Conservation (phyloP, 2,329 filamentous ascomycete species). For the Ophiobolus disseminans region DNA sequence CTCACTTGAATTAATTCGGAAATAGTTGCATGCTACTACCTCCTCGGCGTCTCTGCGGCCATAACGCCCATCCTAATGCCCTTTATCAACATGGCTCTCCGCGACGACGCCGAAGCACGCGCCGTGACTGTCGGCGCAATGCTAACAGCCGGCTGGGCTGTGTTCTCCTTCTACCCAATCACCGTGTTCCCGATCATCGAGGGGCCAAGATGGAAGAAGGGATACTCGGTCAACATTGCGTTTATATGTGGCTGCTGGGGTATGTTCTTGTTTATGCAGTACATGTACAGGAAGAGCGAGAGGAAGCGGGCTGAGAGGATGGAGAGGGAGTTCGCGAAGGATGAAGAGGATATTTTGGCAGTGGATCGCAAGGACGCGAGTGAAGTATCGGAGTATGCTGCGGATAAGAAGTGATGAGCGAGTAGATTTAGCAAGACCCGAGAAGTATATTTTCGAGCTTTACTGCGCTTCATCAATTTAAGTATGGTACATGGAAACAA, state of each 20-base stretch:
- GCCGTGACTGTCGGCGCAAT: conserved; percentile 60
- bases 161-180: conserved; percentile 46
- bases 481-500: too few relatives aligned
- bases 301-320: conserved; percentile 23
- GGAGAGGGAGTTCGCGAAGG: conserved; percentile 22
- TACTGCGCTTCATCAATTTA: too few relatives aligned
- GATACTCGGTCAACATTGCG: conserved; percentile 57
- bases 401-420: conserved; percentile 18
- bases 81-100: conserved; percentile 47
- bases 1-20: neutral
- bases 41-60: conserved; percentile 45
- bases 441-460: too few relatives aligned
- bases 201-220: conserved; percentile 56
- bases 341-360: conserved; percentile 34
- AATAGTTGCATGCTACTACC: conserved; percentile 45
- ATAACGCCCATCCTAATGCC: conserved; percentile 47
- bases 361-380: conserved; percentile 27
- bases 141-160: conserved; percentile 45
- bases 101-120: conserved; percentile 57
- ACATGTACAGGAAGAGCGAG: conserved; percentile 46
- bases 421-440: neutral
- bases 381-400: conserved; percentile 30
- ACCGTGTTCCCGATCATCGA: conserved; percentile 45
- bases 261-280: conserved; percentile 50
- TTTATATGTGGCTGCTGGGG: conserved; percentile 57